Evolutionary conservation across 1,284 basidiomycete species (phyloP).

Genomic region (Ceratobasidium sp.): DNA sequence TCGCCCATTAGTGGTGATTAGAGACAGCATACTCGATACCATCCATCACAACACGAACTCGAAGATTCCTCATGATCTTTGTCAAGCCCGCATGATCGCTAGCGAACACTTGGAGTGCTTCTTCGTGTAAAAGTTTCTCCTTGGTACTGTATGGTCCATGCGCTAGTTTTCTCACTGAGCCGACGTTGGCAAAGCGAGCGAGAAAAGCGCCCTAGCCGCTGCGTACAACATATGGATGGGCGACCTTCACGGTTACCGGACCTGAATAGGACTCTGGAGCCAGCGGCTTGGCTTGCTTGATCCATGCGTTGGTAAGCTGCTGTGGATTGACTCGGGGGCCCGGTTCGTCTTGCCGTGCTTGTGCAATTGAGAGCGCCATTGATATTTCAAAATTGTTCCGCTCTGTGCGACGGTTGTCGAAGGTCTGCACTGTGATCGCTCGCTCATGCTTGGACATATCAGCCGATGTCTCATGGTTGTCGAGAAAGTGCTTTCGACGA

Average conservation of each 20-base stretch:
- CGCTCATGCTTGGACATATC: not conserved
- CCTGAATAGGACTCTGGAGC: not conserved
- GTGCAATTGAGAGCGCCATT: not conserved
- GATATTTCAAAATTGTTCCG: not conserved
- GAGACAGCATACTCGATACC: not conserved
- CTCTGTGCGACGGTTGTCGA: not conserved
- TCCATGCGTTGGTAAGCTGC: not conserved
- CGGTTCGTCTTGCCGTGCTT: not conserved
- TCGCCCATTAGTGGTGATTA: too few relatives aligned
- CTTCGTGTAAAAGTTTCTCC: not conserved
- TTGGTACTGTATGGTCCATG: not conserved
- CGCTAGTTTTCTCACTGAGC: not conserved
- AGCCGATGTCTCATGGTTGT: too few relatives aligned
- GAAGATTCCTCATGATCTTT: not conserved
- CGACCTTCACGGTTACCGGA: not conserved
- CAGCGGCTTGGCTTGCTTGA: not conserved
- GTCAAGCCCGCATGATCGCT: not conserved
- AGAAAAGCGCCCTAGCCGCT: not conserved
- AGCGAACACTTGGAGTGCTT: not conserved
- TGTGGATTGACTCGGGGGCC: not conserved
- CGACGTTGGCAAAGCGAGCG: not conserved
- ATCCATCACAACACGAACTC: not conserved
- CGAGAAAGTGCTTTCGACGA: not conserved
- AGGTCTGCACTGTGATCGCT: not conserved
- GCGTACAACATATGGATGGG: not conserved